A percentile compares a stretch with the other conserved stretches of the same genome.
phyloP scores from a whole-genome alignment of 768 basidiomycete species.

The Botryobasidium botryosum region DNA sequence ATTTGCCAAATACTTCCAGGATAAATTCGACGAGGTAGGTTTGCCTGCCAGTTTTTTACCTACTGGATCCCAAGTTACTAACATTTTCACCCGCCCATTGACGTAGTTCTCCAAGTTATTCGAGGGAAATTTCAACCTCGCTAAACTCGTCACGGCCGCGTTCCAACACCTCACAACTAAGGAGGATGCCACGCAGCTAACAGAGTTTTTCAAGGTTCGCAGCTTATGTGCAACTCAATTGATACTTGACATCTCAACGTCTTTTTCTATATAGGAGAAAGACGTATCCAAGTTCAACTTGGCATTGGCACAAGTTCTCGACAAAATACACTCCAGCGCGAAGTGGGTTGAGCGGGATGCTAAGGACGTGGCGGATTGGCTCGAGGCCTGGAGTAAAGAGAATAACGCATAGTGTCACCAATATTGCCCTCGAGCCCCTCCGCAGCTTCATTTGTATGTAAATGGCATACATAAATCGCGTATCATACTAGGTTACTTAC shows the following conservation, averaged over 20 bases:
- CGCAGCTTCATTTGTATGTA: too few species aligned
- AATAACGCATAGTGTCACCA: too few species aligned
- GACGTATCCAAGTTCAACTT: slow-evolving; percentile 53
- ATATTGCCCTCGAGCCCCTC: too few species aligned
- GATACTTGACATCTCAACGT: slow-evolving; percentile 8
- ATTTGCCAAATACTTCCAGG: slow-evolving; percentile 45
- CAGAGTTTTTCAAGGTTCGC: slow-evolving; percentile 60
- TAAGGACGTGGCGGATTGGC: slow-evolving; percentile 38
- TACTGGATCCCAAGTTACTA: neutral
- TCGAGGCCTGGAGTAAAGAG: too few species aligned
- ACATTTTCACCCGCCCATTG: neutral
- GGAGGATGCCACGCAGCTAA: slow-evolving; percentile 43
- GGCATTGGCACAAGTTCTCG: slow-evolving; percentile 47
- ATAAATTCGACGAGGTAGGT: slow-evolving; percentile 46
- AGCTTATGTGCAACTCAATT: slow-evolving; percentile 4
- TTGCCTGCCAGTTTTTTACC: slow-evolving; percentile 1
- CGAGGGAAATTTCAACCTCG: slow-evolving; percentile 47
- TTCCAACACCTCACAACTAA: slow-evolving; percentile 41
- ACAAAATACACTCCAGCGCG: slow-evolving; percentile 42
- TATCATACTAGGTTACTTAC: too few species aligned
- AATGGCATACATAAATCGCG: too few species aligned
- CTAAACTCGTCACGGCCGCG: slow-evolving; percentile 29
- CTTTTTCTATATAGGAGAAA: slow-evolving; percentile 29
- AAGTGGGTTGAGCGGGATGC: slow-evolving; percentile 52
- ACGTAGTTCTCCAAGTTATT: slow-evolving; percentile 51